Evolutionary conservation across 1,139 yeast genomes (phyloP), one percentile per base, ranked within the genome.

Genomic region (Diutina neorugosa): DNA sequence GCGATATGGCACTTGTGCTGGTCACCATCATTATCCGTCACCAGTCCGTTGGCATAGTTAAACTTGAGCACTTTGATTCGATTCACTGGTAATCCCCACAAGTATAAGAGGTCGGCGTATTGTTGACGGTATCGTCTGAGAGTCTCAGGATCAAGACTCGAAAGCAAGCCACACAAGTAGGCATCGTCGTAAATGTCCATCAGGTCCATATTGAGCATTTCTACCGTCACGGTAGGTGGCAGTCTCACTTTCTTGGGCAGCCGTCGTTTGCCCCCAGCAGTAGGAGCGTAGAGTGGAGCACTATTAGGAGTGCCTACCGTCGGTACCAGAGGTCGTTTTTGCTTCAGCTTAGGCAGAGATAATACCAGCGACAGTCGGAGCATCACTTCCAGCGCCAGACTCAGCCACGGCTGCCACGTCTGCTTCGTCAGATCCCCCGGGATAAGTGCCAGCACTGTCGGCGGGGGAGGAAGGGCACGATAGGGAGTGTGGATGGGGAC

Each of bases 1-100:
- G 82, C 82, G 54, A 74, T 67, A n/a, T 64, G 65, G 51, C 78
- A 74, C 46, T 62, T 63, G 57, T 78, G 81, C 11, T 62, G 66
- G 34, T 63, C 65, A 53, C 67, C 69, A 11, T 11, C 46, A 18
- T 9, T 20, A 16, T 16, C 14, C 5, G 42, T 42, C n/a, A 58
- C 62, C 0, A 71, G 61, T 2, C 54, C 55, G 21, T 55, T 53
- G 14, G 56, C 53, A 55, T 78, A 78, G 60, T 86, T 87, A 62
- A 85, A 84, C 65, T 90, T 90, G 55, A 89, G 66, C 6, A 91
- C 78, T 61, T 91, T 93, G 40, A 87, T 79, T 43, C 96, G 69
- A 59, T 84, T 81, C 19, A 86, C 76, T 0, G 90, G 88, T 31
- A 90, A 71, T 0, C 93, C 94, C 98, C 98, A 91, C 44, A 77